Base-by-base conservation (phyloP, 1,284 basidiomycete species). In the Sphagnurus paluster region DNA sequence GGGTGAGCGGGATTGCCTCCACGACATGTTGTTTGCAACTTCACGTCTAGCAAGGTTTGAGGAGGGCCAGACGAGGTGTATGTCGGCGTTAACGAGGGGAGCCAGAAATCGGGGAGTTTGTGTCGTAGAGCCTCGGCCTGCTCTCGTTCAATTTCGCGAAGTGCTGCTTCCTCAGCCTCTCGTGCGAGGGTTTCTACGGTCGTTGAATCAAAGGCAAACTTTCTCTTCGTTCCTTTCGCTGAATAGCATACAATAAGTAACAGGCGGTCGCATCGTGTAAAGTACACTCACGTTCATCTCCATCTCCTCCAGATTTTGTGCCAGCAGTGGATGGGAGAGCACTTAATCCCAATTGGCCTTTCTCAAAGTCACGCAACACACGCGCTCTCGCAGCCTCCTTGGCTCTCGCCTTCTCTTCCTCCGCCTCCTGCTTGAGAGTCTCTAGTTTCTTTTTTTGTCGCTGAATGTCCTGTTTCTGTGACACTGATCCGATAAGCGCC, bases 91-190 rank as follows among this genome's bases (percentile, higher is more conserved):
- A 96, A 69, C 0, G 83, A 90, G 14, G 90, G 93, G 35, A 97
- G 74, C 94, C 94, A 98, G 63, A 96, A 98, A 56, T 95, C 92
- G 0, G 94, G 93, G 5, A 98, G 76, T 64, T 96, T 96, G 47
- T 82, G 79, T 49, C 87, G 88, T 42, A 95, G 70, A 2, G 86
- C 78, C 51, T 93, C 91, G 0, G 84, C 83, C 60, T 93, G 90
- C 64, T 98, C 94, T 20, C 75, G 76, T 61, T 93, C 90, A 33
- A 97, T 91, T 56, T 83, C 72, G 23, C 75, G 77, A 39, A 93
- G 68, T 0, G 94, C 94, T 14, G 82, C 84, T 43, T 91, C 89
- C 64, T 96, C 93, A 0, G 92, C 93, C 61, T 92, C 86, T 11
- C 70, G 73, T 19, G 88, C 79, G 5, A 90, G 73, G 25, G 69